Conservation (phyloP, 352 stramenopile species). For the Peronosclerospora sorghi region DNA sequence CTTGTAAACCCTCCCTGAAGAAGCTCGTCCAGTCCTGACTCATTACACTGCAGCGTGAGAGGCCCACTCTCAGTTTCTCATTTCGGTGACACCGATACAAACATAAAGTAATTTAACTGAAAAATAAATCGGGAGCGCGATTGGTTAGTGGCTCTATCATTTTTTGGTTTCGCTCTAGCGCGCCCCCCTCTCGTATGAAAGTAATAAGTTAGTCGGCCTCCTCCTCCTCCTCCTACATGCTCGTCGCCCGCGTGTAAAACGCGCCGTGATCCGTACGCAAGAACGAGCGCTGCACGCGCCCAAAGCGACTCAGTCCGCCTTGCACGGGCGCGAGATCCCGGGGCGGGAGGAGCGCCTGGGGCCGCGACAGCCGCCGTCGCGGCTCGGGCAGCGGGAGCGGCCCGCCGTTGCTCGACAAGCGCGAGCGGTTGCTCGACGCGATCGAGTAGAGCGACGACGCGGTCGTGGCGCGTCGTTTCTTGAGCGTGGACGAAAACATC, state of each 20-base stretch:
- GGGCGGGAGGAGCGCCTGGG: constrained; percentile 9
- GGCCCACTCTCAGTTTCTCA: too few species aligned
- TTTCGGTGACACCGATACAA: too few species aligned
- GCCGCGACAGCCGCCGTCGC: constrained; percentile 18
- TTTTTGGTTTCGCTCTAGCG: not conserved
- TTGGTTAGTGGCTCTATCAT: constrained; percentile 6
- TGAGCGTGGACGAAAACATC: constrained; percentile 32
- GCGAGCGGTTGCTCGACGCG: constrained; percentile 28
- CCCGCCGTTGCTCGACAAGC: constrained; percentile 20
- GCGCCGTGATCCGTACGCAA: constrained; percentile 29
- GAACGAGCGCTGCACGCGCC: constrained; percentile 23
- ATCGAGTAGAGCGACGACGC: constrained; percentile 31
- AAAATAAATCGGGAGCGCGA: too few species aligned
- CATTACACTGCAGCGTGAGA: too few species aligned
- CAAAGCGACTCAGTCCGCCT: constrained; percentile 20
- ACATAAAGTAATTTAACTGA: not conserved
- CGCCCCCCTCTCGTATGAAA: constrained; percentile 1
- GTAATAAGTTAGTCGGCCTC: constrained; percentile 34
- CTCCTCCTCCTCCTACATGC: constrained; percentile 27
- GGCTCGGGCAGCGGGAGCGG: constrained; percentile 17
- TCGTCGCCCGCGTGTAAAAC: constrained; percentile 30
- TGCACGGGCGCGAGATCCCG: constrained; percentile 8
- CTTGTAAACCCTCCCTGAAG: too few species aligned
- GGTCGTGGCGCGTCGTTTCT: constrained; percentile 28
- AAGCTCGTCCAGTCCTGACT: too few species aligned